Base-by-base conservation (phyloP, 176 grass and related monocot genomes). In the Saccharum spontaneum region DNA sequence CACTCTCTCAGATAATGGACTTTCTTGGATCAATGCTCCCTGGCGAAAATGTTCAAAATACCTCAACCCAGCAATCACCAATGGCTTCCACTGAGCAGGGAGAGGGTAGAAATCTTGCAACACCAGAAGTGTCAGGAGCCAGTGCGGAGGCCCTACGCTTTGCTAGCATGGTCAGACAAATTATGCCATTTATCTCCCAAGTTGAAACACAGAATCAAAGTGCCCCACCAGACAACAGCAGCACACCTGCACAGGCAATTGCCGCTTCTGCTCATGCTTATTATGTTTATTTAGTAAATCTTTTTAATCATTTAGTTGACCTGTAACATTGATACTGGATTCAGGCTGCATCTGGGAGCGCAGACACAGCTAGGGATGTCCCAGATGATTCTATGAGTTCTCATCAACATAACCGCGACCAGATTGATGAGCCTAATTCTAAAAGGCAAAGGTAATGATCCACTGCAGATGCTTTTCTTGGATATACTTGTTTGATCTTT, bases 121-220 rank as follows among this genome's bases (percentile, higher is more conserved):
- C 79, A 52, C 83, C 82, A 54, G 79, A 89, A 81, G 77, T 75
- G 31, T 82, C 88, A 78, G 78, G 79, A 34, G 91, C 62, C 74
- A 88, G 63, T 50, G 91, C 94, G 20, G 97, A 99, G 69, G 97
- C 90, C 28, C 18, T 96, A 65, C 86, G 61, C 67, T 99, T 99
- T 67, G 89, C 97, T 77, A 89, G 85, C 66, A 89, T 96, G 59
- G 86, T 99, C 50, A 82, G 82, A 20, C 84, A 99, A 71, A 86
- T 99, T 86, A 92, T 99, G 93, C 97, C 97, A 69, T 90, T 90
- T 78, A 90, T 99, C 77, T 88, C 91, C 91, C 83, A 92, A 73
- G 73, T 16, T 80, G 89, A 70, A 62, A 80, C 84, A 76, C 86
- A 87, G 55, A 40, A 71, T 69, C 81, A 78, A 79, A 84, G 77